These are phyloP conservation scores for Magnaporthiopsis rhizophila DNA, from an alignment of 2,329 filamentous ascomycete genomes.

Conservation along the genomic window DNA sequence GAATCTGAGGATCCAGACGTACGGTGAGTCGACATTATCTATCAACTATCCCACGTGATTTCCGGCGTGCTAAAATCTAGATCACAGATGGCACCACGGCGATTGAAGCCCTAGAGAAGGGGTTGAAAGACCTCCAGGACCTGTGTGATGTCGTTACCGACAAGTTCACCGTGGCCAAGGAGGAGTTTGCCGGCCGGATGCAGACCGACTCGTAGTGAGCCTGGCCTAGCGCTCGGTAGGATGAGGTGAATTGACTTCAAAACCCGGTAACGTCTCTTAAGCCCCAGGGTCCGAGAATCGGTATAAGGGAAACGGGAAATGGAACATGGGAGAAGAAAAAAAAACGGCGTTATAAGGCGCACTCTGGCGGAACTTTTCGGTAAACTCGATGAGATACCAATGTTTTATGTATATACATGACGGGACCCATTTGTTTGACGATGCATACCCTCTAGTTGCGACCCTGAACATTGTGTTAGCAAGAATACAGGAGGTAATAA, in stretches of 20 bases:
- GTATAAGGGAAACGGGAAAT: not conserved
- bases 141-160: slow-evolving; percentile 91
- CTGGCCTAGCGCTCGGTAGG: not conserved
- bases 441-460: slow-evolving; percentile 39
- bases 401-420: slow-evolving; percentile 5
- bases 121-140: slow-evolving; percentile 78
- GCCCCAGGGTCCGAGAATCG: not conserved
- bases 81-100: slow-evolving; percentile 66
- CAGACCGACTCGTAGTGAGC: slow-evolving; percentile 1
- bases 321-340: not conserved
- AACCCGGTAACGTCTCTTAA: not conserved
- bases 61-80: slow-evolving; percentile 11
- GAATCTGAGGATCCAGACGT: slow-evolving; percentile 96
- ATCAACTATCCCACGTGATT: not conserved
- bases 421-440: slow-evolving; percentile 2
- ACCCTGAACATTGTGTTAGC: slow-evolving; percentile 29
- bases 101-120: slow-evolving; percentile 82
- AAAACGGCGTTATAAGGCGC: slow-evolving; percentile 5
- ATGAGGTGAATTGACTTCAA: not conserved
- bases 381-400: not conserved
- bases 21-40: slow-evolving; percentile 51
- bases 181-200: slow-evolving; percentile 38
- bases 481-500: not conserved
- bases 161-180: slow-evolving; percentile 67
- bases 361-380: not conserved